phyloP scores from a whole-genome alignment of 1,139 yeast genomes.

The Arxiozyma telluris region DNA sequence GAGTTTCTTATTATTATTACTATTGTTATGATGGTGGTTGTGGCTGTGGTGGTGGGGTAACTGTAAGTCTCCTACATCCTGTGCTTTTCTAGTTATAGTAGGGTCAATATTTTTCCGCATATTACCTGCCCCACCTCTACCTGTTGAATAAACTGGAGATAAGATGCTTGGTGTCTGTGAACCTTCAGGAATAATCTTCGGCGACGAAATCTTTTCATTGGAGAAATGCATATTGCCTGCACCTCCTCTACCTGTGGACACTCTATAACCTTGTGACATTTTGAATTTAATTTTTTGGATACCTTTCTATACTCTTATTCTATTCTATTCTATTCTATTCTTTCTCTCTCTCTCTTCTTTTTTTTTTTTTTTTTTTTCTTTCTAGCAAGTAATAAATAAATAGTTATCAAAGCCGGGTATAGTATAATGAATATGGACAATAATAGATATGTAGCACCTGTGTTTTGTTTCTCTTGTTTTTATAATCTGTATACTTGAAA shows the following conservation, averaged over 20 bases:
- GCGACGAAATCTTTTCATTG: conserved; percentile 38
- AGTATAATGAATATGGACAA: too few species aligned
- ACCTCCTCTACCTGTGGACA: conserved; percentile 74
- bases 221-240: conserved; percentile 59
- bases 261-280: conserved; percentile 10
- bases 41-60: conserved; percentile 22
- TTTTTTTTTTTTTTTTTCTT: too few species aligned
- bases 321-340: too few species aligned
- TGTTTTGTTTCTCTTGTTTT: not conserved
- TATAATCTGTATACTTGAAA: not conserved
- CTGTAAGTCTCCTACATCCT: conserved; percentile 47
- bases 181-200: conserved; percentile 50
- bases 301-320: not conserved
- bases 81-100: conserved; percentile 51
- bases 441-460: too few species aligned
- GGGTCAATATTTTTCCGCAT: conserved; percentile 62
- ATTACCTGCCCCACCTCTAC: conserved; percentile 77
- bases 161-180: conserved; percentile 55
- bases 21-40: conserved; percentile 24
- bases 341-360: too few species aligned
- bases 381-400: too few species aligned
- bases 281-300: not conserved
- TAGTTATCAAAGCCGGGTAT: too few species aligned
- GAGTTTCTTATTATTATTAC: conserved; percentile 1
- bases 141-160: conserved; percentile 57